A percentile compares a stretch with the other conserved stretches of the same genome.
Conservation (phyloP, 176 grass and related monocot species). For the Avena eriantha region DNA sequence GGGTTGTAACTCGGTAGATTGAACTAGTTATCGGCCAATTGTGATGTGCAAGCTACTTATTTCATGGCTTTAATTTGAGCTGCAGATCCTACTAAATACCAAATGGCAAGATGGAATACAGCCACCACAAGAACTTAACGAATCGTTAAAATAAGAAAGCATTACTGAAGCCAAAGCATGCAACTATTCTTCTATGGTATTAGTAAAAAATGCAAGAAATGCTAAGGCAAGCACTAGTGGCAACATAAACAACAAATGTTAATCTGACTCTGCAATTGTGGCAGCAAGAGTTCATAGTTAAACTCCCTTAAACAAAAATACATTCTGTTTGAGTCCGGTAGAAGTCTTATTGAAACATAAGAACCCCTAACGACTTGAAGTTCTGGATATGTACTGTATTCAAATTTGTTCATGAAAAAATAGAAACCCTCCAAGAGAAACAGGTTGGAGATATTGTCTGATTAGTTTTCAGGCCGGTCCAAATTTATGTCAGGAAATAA, state of each 20-base stretch:
- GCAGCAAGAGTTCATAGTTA: not conserved
- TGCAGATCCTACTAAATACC: not conserved
- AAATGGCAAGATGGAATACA: constrained; percentile 1
- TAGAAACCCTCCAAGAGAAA: not conserved
- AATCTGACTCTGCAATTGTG: not conserved
- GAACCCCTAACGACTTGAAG: not conserved
- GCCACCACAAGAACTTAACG: not conserved
- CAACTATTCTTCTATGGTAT: not conserved
- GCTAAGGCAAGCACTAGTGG: not conserved
- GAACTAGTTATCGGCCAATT: not conserved
- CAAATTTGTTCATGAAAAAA: not conserved
- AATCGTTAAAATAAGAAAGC: not conserved
- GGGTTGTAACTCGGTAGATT: not conserved
- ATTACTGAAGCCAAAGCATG: not conserved
- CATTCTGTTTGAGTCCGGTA: not conserved
- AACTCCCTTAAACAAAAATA: not conserved
- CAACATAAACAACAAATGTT: constrained; percentile 3
- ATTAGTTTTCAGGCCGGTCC: not conserved
- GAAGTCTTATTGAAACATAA: constrained; percentile 8
- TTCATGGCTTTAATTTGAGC: not conserved
- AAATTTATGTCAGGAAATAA: not conserved
- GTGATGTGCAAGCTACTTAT: not conserved
- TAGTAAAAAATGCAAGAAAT: constrained; percentile 10
- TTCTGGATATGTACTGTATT: no score
- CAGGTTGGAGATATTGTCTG: not conserved